Percentiles rank a stretch among this genome's conserved stretches.
Evolutionary conservation across 495 filamentous ascomycete species (phyloP).

Genomic region (Sporormia fimetaria): DNA sequence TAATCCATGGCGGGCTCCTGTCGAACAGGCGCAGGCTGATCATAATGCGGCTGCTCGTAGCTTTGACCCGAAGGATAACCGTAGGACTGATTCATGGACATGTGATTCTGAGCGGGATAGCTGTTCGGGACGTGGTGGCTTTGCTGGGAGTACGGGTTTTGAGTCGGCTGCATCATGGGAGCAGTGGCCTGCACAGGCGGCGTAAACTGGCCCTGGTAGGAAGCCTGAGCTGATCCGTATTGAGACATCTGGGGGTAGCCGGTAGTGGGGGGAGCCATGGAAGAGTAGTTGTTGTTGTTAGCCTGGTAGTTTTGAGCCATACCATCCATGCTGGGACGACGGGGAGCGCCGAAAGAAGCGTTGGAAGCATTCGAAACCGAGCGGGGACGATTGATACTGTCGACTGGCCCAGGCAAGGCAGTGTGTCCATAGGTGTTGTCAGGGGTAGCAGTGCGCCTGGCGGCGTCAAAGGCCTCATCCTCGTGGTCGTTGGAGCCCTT

Average conservation of each 20-base stretch:
- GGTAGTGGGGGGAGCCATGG: conserved; percentile 29
- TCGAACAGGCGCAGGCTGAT: conserved; percentile 25
- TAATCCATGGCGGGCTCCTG: conserved; percentile 27
- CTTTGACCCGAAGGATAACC: conserved; percentile 23
- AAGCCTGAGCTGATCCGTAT: conserved; percentile 25
- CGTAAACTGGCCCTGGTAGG: conserved; percentile 26
- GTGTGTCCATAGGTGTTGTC: conserved; percentile 43
- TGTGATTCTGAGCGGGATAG: conserved; percentile 25
- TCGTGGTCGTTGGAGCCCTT: conserved; percentile 53
- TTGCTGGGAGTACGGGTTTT: conserved; percentile 23
- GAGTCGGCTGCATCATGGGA: conserved; percentile 31
- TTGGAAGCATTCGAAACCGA: conserved; percentile 63
- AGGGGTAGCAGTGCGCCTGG: conserved; percentile 47
- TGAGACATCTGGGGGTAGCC: conserved; percentile 29
- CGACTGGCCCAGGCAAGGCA: conserved; percentile 36
- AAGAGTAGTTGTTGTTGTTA: conserved; percentile 24
- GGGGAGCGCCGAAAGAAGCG: conserved; percentile 32
- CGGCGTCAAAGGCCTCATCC: conserved; percentile 45
- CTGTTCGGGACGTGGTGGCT: conserved; percentile 19
- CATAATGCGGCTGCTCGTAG: conserved; percentile 28
- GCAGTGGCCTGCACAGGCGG: conserved; percentile 22
- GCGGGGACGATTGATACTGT: conserved; percentile 46
- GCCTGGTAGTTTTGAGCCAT: conserved; percentile 32
- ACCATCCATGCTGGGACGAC: conserved; percentile 36
- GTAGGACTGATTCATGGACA: conserved; percentile 25